Base-by-base conservation (phyloP, 495 filamentous ascomycete species). In the Neurospora sp. region DNA sequence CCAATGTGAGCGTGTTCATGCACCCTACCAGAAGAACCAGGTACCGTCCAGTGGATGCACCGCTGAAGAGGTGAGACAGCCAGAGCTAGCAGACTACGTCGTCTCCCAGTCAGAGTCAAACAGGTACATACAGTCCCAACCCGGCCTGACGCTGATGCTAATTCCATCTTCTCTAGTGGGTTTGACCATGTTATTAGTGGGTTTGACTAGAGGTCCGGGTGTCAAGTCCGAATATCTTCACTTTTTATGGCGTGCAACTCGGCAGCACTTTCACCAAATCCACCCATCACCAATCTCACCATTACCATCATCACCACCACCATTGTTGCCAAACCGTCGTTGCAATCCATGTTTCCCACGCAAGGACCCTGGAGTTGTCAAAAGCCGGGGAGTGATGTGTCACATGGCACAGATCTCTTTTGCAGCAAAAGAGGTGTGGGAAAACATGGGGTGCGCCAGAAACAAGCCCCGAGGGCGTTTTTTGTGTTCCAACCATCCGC, bases 391-490 rank as follows among this genome's bases (percentile, higher is more conserved):
- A 73, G 78, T 80, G 80, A 81, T 76, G 78, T 81, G 79, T 81
- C 80, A 82, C 80, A 76, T 82, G 71, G 74, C 78, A 82, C 80
- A 82, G 79, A 81, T 81, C 79, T 82, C 71, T 35, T 66, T 66
- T 66, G 70, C 74, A 73, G 66, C 31, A 39, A 73, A 66, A 75
- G 73, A 71, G 75, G 77, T 77, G 78, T 80, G 79, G 76, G 69
- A 76, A 73, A 70, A 74, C 72, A 76, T 76, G 78, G 77, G 75
- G 74, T 75, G 74, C 70, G 78, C 76, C 73, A 72, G 31, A 66
- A 38, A 38, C 77, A 76, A 76, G 76, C 73, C 70, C 74, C 73
- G 76, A 74, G 72, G 76, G 72, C 78, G 76, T 72, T 71, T 35
- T 39, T 74, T 75, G 77, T 78, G 75, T 77, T 46, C 76, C 76